Base-by-base conservation (phyloP, 2,329 filamentous ascomycete species). In the Aspergillus spinulosporus region DNA sequence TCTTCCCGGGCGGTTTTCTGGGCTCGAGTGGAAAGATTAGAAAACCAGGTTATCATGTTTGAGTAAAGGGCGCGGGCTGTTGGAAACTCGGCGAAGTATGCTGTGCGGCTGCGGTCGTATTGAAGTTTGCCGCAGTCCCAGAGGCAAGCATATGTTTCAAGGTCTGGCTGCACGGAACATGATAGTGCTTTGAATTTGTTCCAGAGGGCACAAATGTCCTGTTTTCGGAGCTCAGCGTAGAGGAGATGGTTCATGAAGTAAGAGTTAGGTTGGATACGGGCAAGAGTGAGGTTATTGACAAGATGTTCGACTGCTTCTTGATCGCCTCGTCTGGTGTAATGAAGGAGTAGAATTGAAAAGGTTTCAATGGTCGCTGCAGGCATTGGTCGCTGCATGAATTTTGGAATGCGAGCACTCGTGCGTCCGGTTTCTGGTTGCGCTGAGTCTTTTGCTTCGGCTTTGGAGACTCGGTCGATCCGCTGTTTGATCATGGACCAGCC, bases 211-310 rank as follows among this genome's bases (percentile, higher is more conserved):
- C 74, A 71, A 44, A 80, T 77, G 51, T 84, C 77, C 49, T 83
- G 82, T 56, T 82, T 81, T 58, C 85, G 82, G 46, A 88, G 79
- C 60, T 87, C 82, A 5, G 85, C 84, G 58, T 85, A 84, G 28
- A 94, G 82, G 21, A 92, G 76, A 67, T 92, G 88, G 71, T 93
- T 94, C 80, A 92, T 84, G 74, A 92, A 88, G 70, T 87, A 89
- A 6, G 85, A 84, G 66, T 90, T 87, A 1, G 87, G 83, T 52
- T 77, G 79, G 59, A 93, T 85, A 60, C 87, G 81, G 11, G 87
- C 83, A 44, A 82, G 76, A 9, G 78, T 75, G 60, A 90, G 85
- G 1, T 84, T 83, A 32, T 82, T 77, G 72, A 85, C 86, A 3
- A 93, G 76, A 50, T 81, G 76, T 47, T 82, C 75, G 49, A 90